Base-by-base conservation (phyloP, 1,139 yeast species). In the Blastobotrys arbuscula region DNA sequence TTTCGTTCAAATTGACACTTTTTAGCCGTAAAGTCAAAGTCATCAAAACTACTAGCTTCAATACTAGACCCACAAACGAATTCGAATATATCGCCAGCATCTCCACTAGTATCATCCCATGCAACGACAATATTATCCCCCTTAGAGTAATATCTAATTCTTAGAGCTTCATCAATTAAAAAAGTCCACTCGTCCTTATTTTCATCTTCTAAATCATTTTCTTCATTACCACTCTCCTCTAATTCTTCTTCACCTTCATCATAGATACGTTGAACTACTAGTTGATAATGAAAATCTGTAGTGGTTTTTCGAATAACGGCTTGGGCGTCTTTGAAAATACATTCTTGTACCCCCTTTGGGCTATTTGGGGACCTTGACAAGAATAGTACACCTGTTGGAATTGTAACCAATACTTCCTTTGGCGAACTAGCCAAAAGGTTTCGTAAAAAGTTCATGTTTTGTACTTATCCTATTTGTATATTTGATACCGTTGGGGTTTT, bases 21-120 rank as follows among this genome's bases (percentile, higher is more conserved):
- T 61, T 78, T 76, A 13, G 88, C 73, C 0, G 81, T 73, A 35
- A 70, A 63, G 69, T 85, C 78, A 63, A 92, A 92, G 42, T 74
- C 72, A 28, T 82, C 83, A 45, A 87, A 74, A 23, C 81, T 82
- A 35, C 69, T 71, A 2, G 69, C 59, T 28, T 82, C 73, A 8
- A 83, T 78, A n/a, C 75, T 74, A 42, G 76, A 77, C 53, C 82
- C 88, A 49, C 89, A 78, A 19, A 84, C 74, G 67, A 88, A 90
- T 65, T 88, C 95, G 66, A 84, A 89, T 53, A 75, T 70, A 62
- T 90, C 97, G 15, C 90, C 97, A n/a, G 74, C 72, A 58, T 88
- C 96, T 28, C 96, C 96, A 45, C 83, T 83, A 46, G 82, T 63
- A 58, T 92, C 96, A 23, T 71, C 72, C 98, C 98, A 92, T 0